A percentile compares a stretch with the other conserved stretches of the same genome.
Conservation (phyloP, 306 rosid species). For the Chamaecrista fasciculata region DNA sequence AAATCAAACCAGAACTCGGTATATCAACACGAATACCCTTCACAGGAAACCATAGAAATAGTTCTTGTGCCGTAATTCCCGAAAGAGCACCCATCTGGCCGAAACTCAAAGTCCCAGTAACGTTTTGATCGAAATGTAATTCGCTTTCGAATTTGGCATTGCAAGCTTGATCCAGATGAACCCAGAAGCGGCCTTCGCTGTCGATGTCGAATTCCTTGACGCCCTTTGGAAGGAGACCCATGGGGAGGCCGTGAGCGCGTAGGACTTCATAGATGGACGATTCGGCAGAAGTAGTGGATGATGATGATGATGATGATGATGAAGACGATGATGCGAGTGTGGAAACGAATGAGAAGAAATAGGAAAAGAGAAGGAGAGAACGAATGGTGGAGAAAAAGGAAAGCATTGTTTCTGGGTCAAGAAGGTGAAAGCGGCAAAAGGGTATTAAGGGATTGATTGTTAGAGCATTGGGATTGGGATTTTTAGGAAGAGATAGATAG, state of each 20-base stretch:
- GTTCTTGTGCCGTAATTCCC: slow-evolving; percentile 77
- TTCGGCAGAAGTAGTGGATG: slow-evolving; percentile 4
- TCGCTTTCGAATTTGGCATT: slow-evolving; percentile 83
- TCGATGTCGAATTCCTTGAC: slow-evolving; percentile 52
- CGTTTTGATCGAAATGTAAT: slow-evolving; percentile 76
- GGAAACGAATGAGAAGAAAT: neutral
- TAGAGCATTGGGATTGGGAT: slow-evolving; percentile 11
- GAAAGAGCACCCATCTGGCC: slow-evolving; percentile 59
- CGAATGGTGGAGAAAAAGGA: neutral
- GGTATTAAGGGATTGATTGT: neutral
- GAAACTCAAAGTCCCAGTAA: slow-evolving; percentile 59
- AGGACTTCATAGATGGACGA: slow-evolving; percentile 64
- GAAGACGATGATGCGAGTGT: neutral
- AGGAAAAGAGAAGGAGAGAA: neutral
- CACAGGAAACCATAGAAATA: slow-evolving; percentile 84
- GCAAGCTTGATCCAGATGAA: slow-evolving; percentile 72
- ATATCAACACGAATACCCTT: slow-evolving; percentile 76
- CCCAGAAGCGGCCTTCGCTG: slow-evolving; percentile 52
- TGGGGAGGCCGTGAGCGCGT: slow-evolving; percentile 63
- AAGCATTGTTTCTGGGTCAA: slow-evolving; percentile 25
- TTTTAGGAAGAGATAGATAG: neutral
- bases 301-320: too few species aligned
- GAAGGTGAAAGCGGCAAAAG: too few species aligned
- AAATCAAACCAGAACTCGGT: slow-evolving; percentile 77
- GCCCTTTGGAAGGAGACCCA: slow-evolving; percentile 74